Evolutionary conservation across 306 rosid genomes (phyloP).

Genomic region (Dalbergia cultrata): DNA sequence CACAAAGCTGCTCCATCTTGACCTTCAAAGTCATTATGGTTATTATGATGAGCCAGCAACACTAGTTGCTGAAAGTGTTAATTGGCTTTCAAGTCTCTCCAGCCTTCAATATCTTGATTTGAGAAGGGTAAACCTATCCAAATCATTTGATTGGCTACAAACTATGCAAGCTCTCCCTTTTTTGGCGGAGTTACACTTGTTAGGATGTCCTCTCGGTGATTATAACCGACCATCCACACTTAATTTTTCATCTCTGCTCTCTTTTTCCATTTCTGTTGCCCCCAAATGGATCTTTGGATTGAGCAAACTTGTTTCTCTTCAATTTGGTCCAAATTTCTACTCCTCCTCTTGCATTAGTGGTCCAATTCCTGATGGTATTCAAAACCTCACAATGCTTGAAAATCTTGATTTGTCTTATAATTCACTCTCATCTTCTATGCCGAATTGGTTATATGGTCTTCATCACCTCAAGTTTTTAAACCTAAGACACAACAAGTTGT

Average conservation of each 20-base stretch:
- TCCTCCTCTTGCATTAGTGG: neutral
- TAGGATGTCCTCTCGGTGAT: rapidly evolving
- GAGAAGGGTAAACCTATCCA: neutral
- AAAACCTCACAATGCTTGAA: slow-evolving; percentile 33
- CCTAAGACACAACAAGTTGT: neutral
- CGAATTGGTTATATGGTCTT: neutral
- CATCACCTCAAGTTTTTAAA: slow-evolving; percentile 20
- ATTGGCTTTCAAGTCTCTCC: neutral
- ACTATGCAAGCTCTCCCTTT: slow-evolving; percentile 25
- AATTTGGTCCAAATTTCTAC: slow-evolving; percentile 1
- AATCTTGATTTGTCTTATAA: slow-evolving; percentile 9
- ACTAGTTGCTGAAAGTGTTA: too few relatives aligned
- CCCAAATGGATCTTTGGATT: slow-evolving; percentile 7
- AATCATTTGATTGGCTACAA: slow-evolving; percentile 36
- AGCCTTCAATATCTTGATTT: slow-evolving; percentile 35
- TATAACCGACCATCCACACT: neutral
- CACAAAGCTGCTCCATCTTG: neutral
- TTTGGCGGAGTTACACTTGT: slow-evolving; percentile 10
- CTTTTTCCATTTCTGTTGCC: neutral
- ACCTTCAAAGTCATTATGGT: neutral
- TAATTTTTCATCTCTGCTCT: slow-evolving; percentile 17
- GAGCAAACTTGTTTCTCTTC: too few relatives aligned
- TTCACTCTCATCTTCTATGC: slow-evolving; percentile 2
- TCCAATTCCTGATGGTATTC: slow-evolving; percentile 26
- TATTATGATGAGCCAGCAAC: too few relatives aligned